Percentiles rank a stretch among this genome's conserved stretches.
These are phyloP conservation scores for Citrus maxima DNA, from an alignment of 345 rosid species.

Conservation along the genomic window DNA sequence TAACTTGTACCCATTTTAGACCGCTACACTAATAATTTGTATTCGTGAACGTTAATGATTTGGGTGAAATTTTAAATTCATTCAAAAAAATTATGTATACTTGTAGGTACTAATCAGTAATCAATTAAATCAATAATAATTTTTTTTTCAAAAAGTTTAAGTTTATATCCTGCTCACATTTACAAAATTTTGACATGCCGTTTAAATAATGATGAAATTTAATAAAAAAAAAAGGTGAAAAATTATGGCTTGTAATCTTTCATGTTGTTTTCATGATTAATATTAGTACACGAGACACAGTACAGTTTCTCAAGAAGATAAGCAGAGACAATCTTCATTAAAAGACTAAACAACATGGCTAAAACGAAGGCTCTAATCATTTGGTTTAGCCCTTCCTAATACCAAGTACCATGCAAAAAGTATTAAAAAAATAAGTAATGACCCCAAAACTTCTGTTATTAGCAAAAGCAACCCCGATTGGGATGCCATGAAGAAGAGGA, in stretches of 20 bases:
- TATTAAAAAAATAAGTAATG: neutral
- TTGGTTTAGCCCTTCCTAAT: constrained; percentile 7
- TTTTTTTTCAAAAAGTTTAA: too few species aligned
- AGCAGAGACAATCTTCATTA: constrained; percentile 18
- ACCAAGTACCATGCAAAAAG: neutral
- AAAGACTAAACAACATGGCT: constrained; percentile 19
- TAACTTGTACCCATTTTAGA: too few species aligned
- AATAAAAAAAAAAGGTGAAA: neutral
- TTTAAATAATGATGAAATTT: neutral
- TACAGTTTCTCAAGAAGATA: neutral
- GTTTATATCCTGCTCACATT: too few species aligned
- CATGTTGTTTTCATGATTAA: neutral
- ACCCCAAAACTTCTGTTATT: neutral
- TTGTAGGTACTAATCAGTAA: too few species aligned
- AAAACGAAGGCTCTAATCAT: constrained; percentile 21
- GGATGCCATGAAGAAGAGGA: constrained; percentile 8
- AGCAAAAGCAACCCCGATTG: neutral
- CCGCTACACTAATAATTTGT: too few species aligned
- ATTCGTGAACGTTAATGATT: too few species aligned
- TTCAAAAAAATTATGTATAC: too few species aligned
- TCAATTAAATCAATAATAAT: too few species aligned
- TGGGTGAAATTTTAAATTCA: too few species aligned
- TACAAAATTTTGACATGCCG: neutral
- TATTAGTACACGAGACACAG: neutral
- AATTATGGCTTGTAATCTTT: neutral